Evolutionary conservation across 441 rosid species (phyloP).

Genomic region (Corymbia citriodora): DNA sequence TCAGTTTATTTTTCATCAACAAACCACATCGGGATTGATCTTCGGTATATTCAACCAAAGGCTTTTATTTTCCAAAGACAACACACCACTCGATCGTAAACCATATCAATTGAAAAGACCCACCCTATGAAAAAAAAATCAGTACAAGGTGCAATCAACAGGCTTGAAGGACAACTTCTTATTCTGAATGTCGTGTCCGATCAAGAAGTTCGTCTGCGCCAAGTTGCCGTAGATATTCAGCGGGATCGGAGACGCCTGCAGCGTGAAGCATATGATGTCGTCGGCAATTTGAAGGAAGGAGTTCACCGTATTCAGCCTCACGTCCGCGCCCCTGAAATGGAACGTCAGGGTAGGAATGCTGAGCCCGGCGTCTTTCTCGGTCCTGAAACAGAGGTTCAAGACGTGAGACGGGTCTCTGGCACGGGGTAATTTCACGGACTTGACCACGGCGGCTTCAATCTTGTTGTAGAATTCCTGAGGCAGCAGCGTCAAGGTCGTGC

Average conservation of each 20-base stretch:
- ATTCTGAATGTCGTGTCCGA: constrained; percentile 29
- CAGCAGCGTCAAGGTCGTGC: constrained; percentile 26
- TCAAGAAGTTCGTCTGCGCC: constrained; percentile 35
- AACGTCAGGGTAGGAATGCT: constrained; percentile 18
- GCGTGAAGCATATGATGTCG: constrained; percentile 16
- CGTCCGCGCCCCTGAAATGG: constrained; percentile 38
- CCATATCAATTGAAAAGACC: background rate
- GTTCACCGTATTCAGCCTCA: constrained; percentile 11
- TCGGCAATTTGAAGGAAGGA: constrained; percentile 9
- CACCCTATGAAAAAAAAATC: background rate
- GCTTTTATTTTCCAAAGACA: background rate
- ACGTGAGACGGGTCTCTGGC: background rate
- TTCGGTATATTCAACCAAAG: background rate
- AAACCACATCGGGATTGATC: background rate
- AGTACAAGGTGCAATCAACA: constrained; percentile 18
- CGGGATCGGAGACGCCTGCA: background rate
- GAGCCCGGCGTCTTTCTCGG: background rate
- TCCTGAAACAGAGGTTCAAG: constrained; percentile 23
- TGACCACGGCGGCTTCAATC: background rate
- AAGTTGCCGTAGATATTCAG: constrained; percentile 31
- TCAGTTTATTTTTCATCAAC: background rate
- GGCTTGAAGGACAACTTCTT: constrained; percentile 34
- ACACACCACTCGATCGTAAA: background rate
- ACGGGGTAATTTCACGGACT: background rate
- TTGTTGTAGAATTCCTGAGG: background rate